These are phyloP conservation scores for Colletotrichum trifolii DNA, from an alignment of 2,329 filamentous ascomycete species.

Conservation along the genomic window DNA sequence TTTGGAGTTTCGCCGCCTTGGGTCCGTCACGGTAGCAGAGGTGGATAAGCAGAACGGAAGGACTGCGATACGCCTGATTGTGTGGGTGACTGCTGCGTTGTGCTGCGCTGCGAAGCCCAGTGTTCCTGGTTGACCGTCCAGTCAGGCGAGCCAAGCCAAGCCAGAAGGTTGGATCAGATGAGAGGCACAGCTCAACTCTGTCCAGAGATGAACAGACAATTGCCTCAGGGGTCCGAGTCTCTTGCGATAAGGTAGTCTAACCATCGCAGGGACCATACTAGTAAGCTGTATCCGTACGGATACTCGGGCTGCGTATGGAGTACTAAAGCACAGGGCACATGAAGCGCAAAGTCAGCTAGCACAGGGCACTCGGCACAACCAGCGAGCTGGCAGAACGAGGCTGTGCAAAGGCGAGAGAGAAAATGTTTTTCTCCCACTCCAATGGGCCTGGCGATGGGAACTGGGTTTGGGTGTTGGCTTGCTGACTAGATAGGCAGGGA, in stretches of 20 bases:
- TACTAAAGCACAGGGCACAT: conserved; percentile 21
- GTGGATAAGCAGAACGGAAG: conserved; percentile 14
- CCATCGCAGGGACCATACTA: neutral
- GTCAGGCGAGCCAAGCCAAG: neutral
- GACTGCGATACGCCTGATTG: conserved; percentile 18
- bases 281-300: too few relatives aligned
- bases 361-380: conserved; percentile 11
- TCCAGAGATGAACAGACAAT: neutral
- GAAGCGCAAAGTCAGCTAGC: conserved; percentile 11
- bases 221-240: neutral
- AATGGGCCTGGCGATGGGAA: conserved; percentile 22
- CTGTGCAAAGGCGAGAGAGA: conserved; percentile 26
- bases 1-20: conserved; percentile 35
- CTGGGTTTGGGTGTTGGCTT: neutral
- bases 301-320: neutral
- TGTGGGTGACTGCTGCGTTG: neutral
- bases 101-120: too few relatives aligned
- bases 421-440: conserved; percentile 15
- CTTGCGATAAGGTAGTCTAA: neutral
- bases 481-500: neutral
- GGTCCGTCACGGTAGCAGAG: conserved; percentile 15
- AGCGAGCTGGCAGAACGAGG: conserved; percentile 22
- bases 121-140: conserved; percentile 2
- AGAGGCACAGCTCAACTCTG: neutral
- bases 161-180: conserved; percentile 10